A percentile compares a stretch with the other conserved stretches of the same genome.
These are phyloP conservation scores for Harringtonia lauricola DNA, from an alignment of 2,329 filamentous ascomycete genomes.

Conservation along the genomic window DNA sequence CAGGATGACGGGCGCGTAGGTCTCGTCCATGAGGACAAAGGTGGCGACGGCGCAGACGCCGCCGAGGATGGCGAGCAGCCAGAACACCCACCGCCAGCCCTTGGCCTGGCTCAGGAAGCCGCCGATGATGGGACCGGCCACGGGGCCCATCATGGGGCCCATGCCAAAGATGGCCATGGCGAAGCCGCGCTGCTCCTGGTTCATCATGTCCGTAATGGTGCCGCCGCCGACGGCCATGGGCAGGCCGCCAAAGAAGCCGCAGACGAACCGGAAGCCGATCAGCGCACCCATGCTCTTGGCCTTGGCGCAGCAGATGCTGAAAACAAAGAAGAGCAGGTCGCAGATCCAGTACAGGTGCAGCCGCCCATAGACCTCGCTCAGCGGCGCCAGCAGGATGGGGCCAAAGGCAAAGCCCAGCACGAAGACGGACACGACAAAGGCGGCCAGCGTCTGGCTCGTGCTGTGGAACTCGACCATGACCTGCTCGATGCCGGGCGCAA, in stretches of 20 bases:
- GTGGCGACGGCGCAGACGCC: slow-evolving; percentile 12
- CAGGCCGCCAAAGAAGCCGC: slow-evolving; percentile 50
- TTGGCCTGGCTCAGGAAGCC: slow-evolving; percentile 19
- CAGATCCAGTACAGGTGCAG: slow-evolving; percentile 30
- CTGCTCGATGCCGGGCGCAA: slow-evolving; percentile 6
- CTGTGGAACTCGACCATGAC: slow-evolving; percentile 6
- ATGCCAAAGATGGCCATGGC: slow-evolving; percentile 35
- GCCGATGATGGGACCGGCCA: slow-evolving; percentile 30
- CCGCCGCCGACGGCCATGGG: slow-evolving; percentile 54
- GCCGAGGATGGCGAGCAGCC: slow-evolving; percentile 16
- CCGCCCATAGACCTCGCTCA: slow-evolving; percentile 32
- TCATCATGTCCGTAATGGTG: slow-evolving; percentile 53
- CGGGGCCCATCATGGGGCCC: slow-evolving; percentile 26
- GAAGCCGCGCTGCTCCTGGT: slow-evolving; percentile 37
- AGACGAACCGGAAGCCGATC: slow-evolving; percentile 55
- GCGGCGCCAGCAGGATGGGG: slow-evolving; percentile 32
- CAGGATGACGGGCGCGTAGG: slow-evolving; percentile 34
- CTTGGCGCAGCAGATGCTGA: slow-evolving; percentile 32
- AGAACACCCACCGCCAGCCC: slow-evolving; percentile 18
- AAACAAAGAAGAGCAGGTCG: slow-evolving; percentile 28
- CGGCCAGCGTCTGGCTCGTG: slow-evolving; percentile 1
- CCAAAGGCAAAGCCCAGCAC: slow-evolving; percentile 30
- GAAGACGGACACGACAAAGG: slow-evolving; percentile 8
- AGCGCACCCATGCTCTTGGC: slow-evolving; percentile 41
- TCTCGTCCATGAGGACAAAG: slow-evolving; percentile 18